These are phyloP conservation scores for Geotrichum ghanense DNA, from an alignment of 805 yeast species.

Conservation along the genomic window DNA sequence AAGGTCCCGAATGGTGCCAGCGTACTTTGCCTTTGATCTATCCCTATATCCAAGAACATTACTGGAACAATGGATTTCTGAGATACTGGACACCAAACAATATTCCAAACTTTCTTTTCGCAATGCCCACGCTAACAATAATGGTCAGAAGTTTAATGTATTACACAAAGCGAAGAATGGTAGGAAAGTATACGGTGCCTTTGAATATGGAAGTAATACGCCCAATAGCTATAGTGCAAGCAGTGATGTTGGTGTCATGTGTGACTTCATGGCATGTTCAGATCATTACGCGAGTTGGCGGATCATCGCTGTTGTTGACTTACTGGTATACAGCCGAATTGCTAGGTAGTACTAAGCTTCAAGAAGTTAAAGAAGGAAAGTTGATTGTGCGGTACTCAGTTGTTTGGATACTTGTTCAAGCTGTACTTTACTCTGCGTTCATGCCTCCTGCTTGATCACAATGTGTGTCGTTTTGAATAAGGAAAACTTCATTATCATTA, in stretches of 20 bases:
- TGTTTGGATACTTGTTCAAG: constrained; percentile 58
- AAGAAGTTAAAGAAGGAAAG: constrained; percentile 22
- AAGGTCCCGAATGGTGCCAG: constrained; percentile 70
- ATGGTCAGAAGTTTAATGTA: constrained; percentile 31
- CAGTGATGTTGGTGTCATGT: constrained; percentile 37
- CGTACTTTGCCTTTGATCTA: constrained; percentile 46
- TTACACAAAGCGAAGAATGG: constrained; percentile 10
- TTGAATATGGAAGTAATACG: constrained; percentile 1
- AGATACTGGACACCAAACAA: constrained; percentile 75
- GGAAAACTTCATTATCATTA: too few species aligned
- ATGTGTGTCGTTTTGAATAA: not conserved
- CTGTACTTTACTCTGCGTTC: constrained; percentile 66
- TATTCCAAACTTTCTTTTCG: constrained; percentile 71
- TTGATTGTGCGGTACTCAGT: constrained; percentile 38
- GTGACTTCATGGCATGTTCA: constrained; percentile 70
- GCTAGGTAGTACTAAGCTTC: constrained; percentile 16
- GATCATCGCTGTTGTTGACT: constrained; percentile 60
- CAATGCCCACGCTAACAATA: constrained; percentile 50
- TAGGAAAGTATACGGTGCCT: not conserved
- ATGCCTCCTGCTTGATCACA: constrained; percentile 74
- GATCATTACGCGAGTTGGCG: constrained; percentile 63
- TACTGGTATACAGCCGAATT: constrained; percentile 56
- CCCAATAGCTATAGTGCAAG: constrained; percentile 22
- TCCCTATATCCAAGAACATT: constrained; percentile 59
- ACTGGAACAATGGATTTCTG: constrained; percentile 81